Base-by-base conservation (phyloP, 1,139 yeast species). In the Williopsis jadinii region DNA sequence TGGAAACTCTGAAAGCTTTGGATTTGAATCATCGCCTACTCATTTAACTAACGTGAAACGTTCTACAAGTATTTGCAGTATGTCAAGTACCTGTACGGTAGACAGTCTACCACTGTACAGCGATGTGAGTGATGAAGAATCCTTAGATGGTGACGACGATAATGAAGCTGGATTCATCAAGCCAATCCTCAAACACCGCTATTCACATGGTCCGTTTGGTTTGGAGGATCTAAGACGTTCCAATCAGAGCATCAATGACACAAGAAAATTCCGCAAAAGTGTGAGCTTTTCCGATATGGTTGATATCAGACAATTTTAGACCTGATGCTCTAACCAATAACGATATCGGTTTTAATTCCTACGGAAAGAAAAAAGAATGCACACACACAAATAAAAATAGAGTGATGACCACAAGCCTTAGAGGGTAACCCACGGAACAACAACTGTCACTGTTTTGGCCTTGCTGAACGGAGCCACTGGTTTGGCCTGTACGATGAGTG, bases 271-370 rank as follows among this genome's bases (percentile, higher is more conserved):
- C 11, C 40, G 38, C 14, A 51, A 51, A 35, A 44, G 47, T 33
- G 56, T 52, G 15, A 50, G 54, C 27, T 52, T 52, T 42, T 53
- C 54, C 9, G 51, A 49, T 30, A 52, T 52, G 53, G 56, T 52
- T 35, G 54, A 52, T 31, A 49, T 52, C 19, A 47, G 55, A 47
- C 52, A 49, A 39, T 52, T 50, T 35, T 51, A 32, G 35, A 24
- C 28, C 5, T 30, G 30, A 11, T 28, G 30, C 30, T n/a, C 24
- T 19, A 19, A 19, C 24, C 24, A 19, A 19, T 19, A 19, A 19
- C 24, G 24, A 19, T 19, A 19, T 19, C 24, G 24, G 24, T 19
- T 19, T 19, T 19, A 5, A 19, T 19, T 19, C 24, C 24, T 19
- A 19, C 24, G 24, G 24, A 6, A 19, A 19, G 24, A 19, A 19